phyloP scores from a whole-genome alignment of 257 asterid species.

The Capsicum chinense region DNA sequence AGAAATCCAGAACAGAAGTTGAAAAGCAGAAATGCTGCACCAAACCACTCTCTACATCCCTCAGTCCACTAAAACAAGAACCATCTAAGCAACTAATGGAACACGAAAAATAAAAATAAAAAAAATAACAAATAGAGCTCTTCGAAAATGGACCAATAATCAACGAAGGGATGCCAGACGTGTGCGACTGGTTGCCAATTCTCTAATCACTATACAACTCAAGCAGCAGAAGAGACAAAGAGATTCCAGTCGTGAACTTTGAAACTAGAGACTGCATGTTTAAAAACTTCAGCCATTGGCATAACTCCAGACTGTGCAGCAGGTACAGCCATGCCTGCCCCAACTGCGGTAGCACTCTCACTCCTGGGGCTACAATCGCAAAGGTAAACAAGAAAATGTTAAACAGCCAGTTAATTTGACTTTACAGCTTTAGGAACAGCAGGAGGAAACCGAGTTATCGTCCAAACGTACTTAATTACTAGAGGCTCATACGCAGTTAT shows the following conservation, averaged over 20 bases:
- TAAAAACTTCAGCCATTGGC: conserved; percentile 80
- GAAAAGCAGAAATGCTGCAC: no score
- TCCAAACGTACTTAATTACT: conserved; percentile 66
- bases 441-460: background rate
- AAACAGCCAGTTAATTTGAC: background rate
- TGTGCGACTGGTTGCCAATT: no score
- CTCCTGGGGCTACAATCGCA: conserved; percentile 67
- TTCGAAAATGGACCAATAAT: no score
- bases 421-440: background rate
- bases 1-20: no score
- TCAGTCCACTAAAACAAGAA: background rate
- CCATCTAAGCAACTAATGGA: background rate
- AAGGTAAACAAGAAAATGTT: conserved; percentile 18
- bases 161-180: no score
- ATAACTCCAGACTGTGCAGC: conserved; percentile 66
- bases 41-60: background rate
- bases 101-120: background rate
- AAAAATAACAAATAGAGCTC: no score
- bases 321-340: conserved; percentile 77
- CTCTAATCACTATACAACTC: no score
- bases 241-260: conserved; percentile 84
- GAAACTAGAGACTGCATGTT: conserved; percentile 70
- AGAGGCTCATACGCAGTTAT: conserved; percentile 87
- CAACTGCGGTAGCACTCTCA: conserved; percentile 72
- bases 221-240: conserved; percentile 50